Percentiles rank a stretch among this genome's conserved stretches.
Evolutionary conservation across 1,284 basidiomycete species (phyloP).

Genomic region (Puccinia coronata): DNA sequence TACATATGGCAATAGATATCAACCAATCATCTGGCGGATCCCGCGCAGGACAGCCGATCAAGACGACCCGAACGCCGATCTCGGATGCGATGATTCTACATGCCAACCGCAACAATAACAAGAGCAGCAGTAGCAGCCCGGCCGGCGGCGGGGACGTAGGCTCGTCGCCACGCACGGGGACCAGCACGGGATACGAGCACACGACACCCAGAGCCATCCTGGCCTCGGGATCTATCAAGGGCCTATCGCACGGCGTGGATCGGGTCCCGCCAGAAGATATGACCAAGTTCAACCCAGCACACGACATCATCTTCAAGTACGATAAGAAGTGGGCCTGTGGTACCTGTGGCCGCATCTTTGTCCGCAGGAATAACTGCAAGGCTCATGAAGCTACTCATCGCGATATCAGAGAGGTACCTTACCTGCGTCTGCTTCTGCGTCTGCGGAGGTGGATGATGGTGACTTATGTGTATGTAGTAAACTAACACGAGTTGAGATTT

Average conservation of each 20-base stretch:
- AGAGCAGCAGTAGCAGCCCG: too few species aligned
- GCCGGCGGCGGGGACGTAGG: too few species aligned
- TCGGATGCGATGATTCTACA: too few species aligned
- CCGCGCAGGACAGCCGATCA: too few species aligned
- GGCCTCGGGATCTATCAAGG: slow-evolving; percentile 37
- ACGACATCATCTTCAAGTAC: slow-evolving; percentile 34
- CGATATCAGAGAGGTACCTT: slow-evolving; percentile 36
- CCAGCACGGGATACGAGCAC: background rate
- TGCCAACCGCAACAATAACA: too few species aligned
- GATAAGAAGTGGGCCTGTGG: slow-evolving; percentile 49
- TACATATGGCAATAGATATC: background rate
- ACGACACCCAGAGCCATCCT: slow-evolving; percentile 5
- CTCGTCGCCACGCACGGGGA: too few species aligned
- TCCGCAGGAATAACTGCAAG: slow-evolving; percentile 48
- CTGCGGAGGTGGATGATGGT: too few species aligned
- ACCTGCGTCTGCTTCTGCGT: background rate
- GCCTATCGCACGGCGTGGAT: slow-evolving; percentile 24
- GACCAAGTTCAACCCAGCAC: slow-evolving; percentile 20
- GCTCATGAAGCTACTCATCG: slow-evolving; percentile 49
- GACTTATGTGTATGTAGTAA: too few species aligned
- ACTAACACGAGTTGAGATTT: background rate
- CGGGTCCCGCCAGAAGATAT: slow-evolving; percentile 28
- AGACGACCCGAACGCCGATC: too few species aligned
- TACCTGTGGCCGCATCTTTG: slow-evolving; percentile 43
- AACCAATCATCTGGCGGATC: background rate